Conservation (phyloP, 345 rosid species). For the Citrus sinensis region DVS_A1.0 CM039161.1:3302001-3302500, state of each 20-base stretch:
- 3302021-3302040: constrained; percentile 95
- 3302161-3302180: constrained; percentile 73
- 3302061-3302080: constrained; percentile 75
- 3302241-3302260: constrained; percentile 73
- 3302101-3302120: constrained; percentile 95
- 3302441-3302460: neutral
- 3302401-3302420: neutral
- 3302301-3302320: constrained; percentile 79
- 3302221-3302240: constrained; percentile 67
- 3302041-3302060: constrained; percentile 72
- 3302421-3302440: constrained; percentile 14
- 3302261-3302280: constrained; percentile 84
- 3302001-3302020: constrained; percentile 84
- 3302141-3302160: constrained; percentile 70
- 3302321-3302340: constrained; percentile 83
- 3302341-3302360: constrained; percentile 78
- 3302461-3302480: neutral
- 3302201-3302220: constrained; percentile 75
- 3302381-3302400: constrained; percentile 74
- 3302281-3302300: constrained; percentile 93
- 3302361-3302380: constrained; percentile 86
- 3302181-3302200: constrained; percentile 75
- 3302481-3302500: neutral
- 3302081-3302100: constrained; percentile 86
- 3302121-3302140: constrained; percentile 76